Conservation (phyloP, 1,284 basidiomycete genomes). For the Limonomyces culmigenus region DNA sequence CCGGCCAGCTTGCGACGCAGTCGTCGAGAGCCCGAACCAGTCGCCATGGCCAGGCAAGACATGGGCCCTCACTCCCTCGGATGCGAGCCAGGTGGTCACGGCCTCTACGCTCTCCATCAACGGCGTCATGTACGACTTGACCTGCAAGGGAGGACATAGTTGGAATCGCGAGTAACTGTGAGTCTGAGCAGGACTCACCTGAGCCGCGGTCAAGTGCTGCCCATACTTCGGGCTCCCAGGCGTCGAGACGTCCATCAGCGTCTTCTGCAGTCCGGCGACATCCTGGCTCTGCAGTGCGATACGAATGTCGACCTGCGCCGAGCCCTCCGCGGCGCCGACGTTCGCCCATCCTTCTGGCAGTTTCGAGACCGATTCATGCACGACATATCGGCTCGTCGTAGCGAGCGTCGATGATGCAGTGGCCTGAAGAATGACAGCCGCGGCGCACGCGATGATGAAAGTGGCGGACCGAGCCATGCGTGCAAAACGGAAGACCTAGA, state of each 20-base stretch:
- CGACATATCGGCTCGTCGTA: too few species aligned
- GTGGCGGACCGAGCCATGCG: too few species aligned
- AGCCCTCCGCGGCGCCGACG: conserved; percentile 7
- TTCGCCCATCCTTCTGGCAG: too few species aligned
- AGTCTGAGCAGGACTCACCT: conserved; percentile 9
- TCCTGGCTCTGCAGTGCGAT: conserved; percentile 11
- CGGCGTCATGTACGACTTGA: conserved; percentile 21
- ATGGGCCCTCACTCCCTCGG: conserved; percentile 16
- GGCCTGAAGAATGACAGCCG: too few species aligned
- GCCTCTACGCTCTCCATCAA: conserved; percentile 15
- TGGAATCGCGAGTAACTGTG: background rate
- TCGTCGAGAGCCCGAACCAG: conserved; percentile 21
- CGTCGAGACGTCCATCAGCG: conserved; percentile 15
- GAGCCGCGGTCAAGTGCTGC: conserved; percentile 14
- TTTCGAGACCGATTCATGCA: too few species aligned
- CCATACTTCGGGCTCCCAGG: conserved; percentile 15
- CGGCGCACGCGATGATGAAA: too few species aligned
- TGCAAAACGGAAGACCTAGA: too few species aligned
- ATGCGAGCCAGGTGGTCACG: conserved; percentile 20
- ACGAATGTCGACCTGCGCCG: conserved; percentile 10
- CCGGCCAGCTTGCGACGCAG: conserved; percentile 20
- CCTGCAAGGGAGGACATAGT: conserved; percentile 10
- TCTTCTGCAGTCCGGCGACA: conserved; percentile 15
- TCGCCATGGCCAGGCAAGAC: conserved; percentile 19
- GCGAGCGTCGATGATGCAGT: too few species aligned